These are phyloP conservation scores for Escovopsis weberi DNA, from an alignment of 2,329 filamentous ascomycete species.

Conservation along the genomic window DNA sequence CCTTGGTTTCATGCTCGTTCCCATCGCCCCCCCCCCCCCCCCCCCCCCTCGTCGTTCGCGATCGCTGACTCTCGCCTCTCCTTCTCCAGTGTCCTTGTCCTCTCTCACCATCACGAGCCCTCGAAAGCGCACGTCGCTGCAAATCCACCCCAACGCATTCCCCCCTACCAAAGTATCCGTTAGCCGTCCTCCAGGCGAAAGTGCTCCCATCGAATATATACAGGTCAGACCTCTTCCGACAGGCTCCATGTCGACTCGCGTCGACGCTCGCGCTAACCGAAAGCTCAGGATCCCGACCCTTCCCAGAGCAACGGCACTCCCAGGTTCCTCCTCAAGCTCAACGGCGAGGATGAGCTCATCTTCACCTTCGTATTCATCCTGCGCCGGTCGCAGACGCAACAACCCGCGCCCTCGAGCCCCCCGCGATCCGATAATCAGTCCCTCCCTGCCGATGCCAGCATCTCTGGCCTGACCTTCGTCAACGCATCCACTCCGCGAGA, in stretches of 20 bases:
- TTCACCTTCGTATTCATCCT: constrained; percentile 90
- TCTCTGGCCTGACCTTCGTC: constrained; percentile 84
- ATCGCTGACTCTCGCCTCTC: constrained; percentile 5
- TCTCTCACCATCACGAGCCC: constrained; percentile 70
- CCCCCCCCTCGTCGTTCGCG: background rate
- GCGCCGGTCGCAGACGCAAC: constrained; percentile 28
- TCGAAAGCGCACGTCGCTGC: constrained; percentile 61
- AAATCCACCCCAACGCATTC: constrained; percentile 71
- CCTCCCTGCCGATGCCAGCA: constrained; percentile 50
- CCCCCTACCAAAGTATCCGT: constrained; percentile 67
- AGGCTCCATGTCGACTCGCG: no score
- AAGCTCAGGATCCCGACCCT: constrained; percentile 59
- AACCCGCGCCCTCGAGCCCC: constrained; percentile 22
- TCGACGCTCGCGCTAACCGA: constrained; percentile 2
- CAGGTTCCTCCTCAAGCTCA: constrained; percentile 71
- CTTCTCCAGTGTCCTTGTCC: constrained; percentile 61
- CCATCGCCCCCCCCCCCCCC: background rate
- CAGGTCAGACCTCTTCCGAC: constrained; percentile 45
- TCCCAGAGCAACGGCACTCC: constrained; percentile 35
- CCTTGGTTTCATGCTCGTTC: background rate
- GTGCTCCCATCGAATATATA: constrained; percentile 71
- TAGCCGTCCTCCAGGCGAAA: constrained; percentile 58
- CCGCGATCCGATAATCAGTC: constrained; percentile 35
- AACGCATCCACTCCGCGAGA: constrained; percentile 77
- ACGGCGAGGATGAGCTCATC: constrained; percentile 79